Percentiles rank a stretch among this genome's conserved stretches.
Evolutionary conservation across 2,329 filamentous ascomycete species (phyloP).

Genomic region (Phyllosticta capitalensis): DNA sequence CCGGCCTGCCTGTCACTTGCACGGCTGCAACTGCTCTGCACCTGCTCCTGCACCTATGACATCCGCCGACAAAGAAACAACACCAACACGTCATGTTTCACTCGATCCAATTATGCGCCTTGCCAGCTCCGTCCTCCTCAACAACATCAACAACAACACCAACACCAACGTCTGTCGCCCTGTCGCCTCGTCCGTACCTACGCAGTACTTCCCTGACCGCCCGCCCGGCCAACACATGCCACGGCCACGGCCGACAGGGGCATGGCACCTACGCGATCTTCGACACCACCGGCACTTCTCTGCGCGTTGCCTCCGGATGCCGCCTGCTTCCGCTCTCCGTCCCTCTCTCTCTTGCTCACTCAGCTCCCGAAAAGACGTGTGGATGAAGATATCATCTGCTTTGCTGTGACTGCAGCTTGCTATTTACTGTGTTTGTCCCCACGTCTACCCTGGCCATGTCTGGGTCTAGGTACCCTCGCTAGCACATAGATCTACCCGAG

Average conservation of each 20-base stretch:
- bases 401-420: constrained; percentile 1
- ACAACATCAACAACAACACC: neutral
- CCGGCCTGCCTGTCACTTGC: too few relatives aligned
- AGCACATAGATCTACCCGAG: constrained; percentile 2
- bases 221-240: neutral
- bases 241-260: neutral
- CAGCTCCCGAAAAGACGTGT: neutral
- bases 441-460: neutral
- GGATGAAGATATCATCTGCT: neutral
- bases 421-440: neutral
- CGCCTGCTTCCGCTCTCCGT: neutral
- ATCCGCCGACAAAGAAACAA: neutral
- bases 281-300: neutral
- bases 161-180: neutral
- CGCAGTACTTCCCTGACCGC: neutral
- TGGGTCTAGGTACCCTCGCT: neutral
- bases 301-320: neutral
- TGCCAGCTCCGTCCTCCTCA: neutral
- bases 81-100: neutral
- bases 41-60: too few relatives aligned
- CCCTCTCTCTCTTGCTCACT: too few relatives aligned
- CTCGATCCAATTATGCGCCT: neutral
- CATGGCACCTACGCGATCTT: neutral
- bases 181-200: neutral
- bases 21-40: too few relatives aligned